Percentiles rank a stretch among this genome's conserved stretches.
Conservation (phyloP, 768 basidiomycete genomes). For the Tylopilus sp. region DNA sequence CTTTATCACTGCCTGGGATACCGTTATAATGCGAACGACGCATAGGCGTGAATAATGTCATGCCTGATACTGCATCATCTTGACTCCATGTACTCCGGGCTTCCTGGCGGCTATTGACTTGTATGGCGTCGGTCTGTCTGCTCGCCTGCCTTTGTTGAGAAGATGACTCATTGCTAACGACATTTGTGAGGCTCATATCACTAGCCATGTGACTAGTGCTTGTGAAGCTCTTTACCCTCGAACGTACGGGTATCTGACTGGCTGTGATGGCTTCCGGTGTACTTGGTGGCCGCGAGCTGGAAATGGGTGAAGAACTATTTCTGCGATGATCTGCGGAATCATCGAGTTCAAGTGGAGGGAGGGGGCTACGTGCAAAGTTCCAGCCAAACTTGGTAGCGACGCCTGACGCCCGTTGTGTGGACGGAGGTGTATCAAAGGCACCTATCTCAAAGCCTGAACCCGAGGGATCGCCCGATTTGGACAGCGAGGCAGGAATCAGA, state of each 20-base stretch:
- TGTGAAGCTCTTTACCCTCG: slow-evolving; percentile 34
- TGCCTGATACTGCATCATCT: slow-evolving; percentile 22
- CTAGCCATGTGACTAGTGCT: slow-evolving; percentile 14
- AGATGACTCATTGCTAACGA: slow-evolving; percentile 22
- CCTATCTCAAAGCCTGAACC: not conserved
- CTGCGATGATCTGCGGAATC: slow-evolving; percentile 13
- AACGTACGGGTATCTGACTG: slow-evolving; percentile 46
- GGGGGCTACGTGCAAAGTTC: slow-evolving; percentile 36
- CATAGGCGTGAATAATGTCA: not conserved
- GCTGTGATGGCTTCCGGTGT: slow-evolving; percentile 22
- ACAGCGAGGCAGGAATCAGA: not conserved
- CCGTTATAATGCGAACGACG: not conserved
- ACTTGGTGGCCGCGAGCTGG: slow-evolving; percentile 24
- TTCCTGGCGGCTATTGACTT: slow-evolving; percentile 23
- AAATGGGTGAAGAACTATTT: slow-evolving; percentile 24
- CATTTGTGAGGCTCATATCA: slow-evolving; percentile 22
- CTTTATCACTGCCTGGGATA: slow-evolving; percentile 38
- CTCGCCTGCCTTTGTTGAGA: slow-evolving; percentile 26
- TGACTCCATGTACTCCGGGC: slow-evolving; percentile 15
- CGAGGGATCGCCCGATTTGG: slow-evolving; percentile 3
- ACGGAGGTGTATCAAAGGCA: not conserved
- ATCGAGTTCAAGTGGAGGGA: slow-evolving; percentile 42
- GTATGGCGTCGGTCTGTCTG: slow-evolving; percentile 26
- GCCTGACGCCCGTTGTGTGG: slow-evolving; percentile 16
- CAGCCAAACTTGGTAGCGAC: slow-evolving; percentile 35